These are phyloP conservation scores for Orbilia ellipsospora DNA, from an alignment of 2,329 filamentous ascomycete genomes.

Conservation along the genomic window DNA sequence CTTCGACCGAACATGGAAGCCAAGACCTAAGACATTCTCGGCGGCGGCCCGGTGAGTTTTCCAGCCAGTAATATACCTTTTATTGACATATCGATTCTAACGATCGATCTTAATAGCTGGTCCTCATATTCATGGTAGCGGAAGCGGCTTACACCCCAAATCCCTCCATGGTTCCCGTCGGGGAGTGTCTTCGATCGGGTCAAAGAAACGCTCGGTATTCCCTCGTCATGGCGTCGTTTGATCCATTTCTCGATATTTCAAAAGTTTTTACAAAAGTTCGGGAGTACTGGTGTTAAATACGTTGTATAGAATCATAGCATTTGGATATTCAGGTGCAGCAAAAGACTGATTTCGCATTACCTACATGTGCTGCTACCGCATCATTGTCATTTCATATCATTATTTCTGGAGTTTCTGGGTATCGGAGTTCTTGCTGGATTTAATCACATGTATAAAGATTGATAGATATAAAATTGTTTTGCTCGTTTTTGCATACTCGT, in stretches of 20 bases:
- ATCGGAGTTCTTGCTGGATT: too few relatives aligned
- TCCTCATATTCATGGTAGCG: conserved; percentile 62
- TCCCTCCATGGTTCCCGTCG: conserved; percentile 79
- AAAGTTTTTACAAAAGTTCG: neutral
- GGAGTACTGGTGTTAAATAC: neutral
- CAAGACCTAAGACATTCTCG: conserved; percentile 66
- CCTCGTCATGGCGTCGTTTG: conserved; percentile 89
- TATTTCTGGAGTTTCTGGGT: too few relatives aligned
- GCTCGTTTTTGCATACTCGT: too few relatives aligned
- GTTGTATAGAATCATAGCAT: neutral
- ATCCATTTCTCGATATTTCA: conserved; percentile 80
- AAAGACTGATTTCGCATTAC: too few relatives aligned
- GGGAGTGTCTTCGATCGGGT: conserved; percentile 80
- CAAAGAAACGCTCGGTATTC: conserved; percentile 80
- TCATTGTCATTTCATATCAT: neutral
- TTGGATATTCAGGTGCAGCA: too few relatives aligned
- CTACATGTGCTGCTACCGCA: too few relatives aligned
- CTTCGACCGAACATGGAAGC: conserved; percentile 57
- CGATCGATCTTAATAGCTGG: too few relatives aligned
- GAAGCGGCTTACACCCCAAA: conserved; percentile 85
- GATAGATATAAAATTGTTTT: too few relatives aligned
- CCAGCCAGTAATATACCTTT: too few relatives aligned
- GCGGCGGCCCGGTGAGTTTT: conserved; percentile 70
- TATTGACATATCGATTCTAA: too few relatives aligned
- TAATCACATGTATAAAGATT: too few relatives aligned